phyloP scores from a whole-genome alignment of 306 rosid genomes.

The Vigna hirtella region DNA sequence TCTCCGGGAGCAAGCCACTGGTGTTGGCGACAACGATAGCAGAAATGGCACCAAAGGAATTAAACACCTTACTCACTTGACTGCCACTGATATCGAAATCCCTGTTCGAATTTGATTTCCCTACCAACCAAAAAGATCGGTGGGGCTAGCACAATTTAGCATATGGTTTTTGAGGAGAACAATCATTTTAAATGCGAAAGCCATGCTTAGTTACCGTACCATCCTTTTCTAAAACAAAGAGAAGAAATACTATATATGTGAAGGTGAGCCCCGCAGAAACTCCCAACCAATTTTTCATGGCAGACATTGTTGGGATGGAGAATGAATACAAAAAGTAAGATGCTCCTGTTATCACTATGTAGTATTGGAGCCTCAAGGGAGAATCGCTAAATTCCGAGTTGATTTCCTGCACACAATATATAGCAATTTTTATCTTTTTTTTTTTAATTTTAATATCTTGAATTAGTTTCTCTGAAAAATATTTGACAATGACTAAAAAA shows the following conservation, averaged over 20 bases:
- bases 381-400: conserved; percentile 57
- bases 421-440: too few relatives aligned
- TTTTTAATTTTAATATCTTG: too few relatives aligned
- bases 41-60: conserved; percentile 59
- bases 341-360: conserved; percentile 55
- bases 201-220: conserved; percentile 30
- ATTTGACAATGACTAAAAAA: too few relatives aligned
- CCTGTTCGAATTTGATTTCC: conserved; percentile 47
- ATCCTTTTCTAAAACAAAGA: conserved; percentile 50
- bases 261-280: conserved; percentile 51
- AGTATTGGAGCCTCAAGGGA: conserved; percentile 65
- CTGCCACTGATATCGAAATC: conserved; percentile 52
- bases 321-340: conserved; percentile 55
- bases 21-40: conserved; percentile 59
- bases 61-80: conserved; percentile 49
- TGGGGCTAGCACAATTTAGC: not conserved
- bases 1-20: conserved; percentile 60
- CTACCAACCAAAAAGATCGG: conserved; percentile 36
- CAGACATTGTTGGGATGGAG: conserved; percentile 62
- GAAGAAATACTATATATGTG: conserved; percentile 49
- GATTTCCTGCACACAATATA: conserved; percentile 51
- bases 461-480: too few relatives aligned
- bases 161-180: not conserved
- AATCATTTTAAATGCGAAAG: not conserved
- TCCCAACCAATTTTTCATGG: conserved; percentile 61